Evolutionary conservation across 768 basidiomycete genomes (phyloP).

Genomic region (Tricholoma bakamatsutake): DNA sequence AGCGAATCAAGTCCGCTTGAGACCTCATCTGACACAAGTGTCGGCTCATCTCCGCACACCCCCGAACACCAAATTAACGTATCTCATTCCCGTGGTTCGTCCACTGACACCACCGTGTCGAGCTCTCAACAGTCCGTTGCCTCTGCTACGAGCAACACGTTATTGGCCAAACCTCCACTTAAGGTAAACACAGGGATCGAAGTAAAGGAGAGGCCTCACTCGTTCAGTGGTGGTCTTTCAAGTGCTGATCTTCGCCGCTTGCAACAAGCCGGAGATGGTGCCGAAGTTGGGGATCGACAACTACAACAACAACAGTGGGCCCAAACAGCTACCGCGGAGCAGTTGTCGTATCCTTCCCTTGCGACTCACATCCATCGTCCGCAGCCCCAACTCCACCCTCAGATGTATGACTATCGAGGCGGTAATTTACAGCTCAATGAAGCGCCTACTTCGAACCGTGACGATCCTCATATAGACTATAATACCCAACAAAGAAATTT

Average conservation of each 20-base stretch:
- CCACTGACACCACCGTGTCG: conserved; percentile 67
- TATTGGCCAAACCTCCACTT: conserved; percentile 49
- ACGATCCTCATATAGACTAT: conserved; percentile 52
- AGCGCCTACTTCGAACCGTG: conserved; percentile 28
- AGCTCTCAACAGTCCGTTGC: conserved; percentile 50
- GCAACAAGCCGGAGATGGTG: conserved; percentile 56
- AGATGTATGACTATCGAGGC: conserved; percentile 46
- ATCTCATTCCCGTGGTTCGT: conserved; percentile 78
- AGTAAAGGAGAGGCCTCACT: conserved; percentile 73
- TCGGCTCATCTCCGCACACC: conserved; percentile 66
- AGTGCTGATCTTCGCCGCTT: conserved; percentile 69
- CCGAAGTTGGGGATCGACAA: conserved; percentile 31
- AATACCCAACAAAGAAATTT: conserved; percentile 52
- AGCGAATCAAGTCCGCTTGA: conserved; percentile 69
- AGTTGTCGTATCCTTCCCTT: conserved; percentile 66
- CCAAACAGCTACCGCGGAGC: conserved; percentile 36
- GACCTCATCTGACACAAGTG: conserved; percentile 63
- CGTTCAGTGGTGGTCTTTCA: conserved; percentile 75
- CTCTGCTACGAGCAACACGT: conserved; percentile 49
- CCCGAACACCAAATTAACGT: conserved; percentile 61
- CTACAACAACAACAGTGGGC: conserved; percentile 42
- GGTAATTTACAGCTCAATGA: conserved; percentile 28
- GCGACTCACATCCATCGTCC: conserved; percentile 49
- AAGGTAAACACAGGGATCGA: conserved; percentile 49
- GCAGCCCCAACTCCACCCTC: conserved; percentile 38